Conservation (phyloP, 352 stramenopile species). For the Pythium phragmiticola region DNA sequence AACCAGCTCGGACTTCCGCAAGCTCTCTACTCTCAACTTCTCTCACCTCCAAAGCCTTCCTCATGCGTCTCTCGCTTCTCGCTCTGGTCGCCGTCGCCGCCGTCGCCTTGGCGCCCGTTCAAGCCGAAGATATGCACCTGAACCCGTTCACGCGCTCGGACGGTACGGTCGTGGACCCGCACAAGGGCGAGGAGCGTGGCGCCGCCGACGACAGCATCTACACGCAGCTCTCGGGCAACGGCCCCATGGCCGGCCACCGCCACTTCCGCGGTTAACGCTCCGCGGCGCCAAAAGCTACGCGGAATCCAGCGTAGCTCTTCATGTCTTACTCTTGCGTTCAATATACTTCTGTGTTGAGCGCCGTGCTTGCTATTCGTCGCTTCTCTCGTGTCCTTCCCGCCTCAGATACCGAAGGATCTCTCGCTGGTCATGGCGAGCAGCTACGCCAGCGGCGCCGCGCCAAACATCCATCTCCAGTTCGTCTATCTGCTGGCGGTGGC, state of each 20-base stretch:
- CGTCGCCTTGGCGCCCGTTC: constrained; percentile 6
- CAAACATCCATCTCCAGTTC: not conserved
- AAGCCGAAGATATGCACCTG: constrained; percentile 9
- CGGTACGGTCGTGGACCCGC: constrained; percentile 33
- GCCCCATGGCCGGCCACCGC: constrained; percentile 31
- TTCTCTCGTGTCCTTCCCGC: too few species aligned
- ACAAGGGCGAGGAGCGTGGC: constrained; percentile 22
- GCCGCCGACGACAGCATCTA: constrained; percentile 25
- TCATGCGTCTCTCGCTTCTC: not conserved
- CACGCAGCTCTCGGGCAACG: constrained; percentile 31
- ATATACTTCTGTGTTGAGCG: too few species aligned
- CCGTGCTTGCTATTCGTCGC: too few species aligned
- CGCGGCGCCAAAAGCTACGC: too few species aligned
- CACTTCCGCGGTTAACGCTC: constrained; percentile 5
- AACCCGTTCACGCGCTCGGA: constrained; percentile 33
- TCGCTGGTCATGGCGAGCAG: not conserved
- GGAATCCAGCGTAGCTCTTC: not conserved
- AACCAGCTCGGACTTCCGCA: not conserved
- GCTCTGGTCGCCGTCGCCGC: constrained; percentile 3
- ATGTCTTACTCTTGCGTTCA: not conserved
- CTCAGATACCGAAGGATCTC: not conserved
- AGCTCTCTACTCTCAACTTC: not conserved
- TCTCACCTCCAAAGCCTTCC: not conserved
- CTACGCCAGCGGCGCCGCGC: not conserved
- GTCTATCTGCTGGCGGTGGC: not conserved